Percentiles rank a stretch among this genome's conserved stretches.
These are phyloP conservation scores for Acanthamoeba quina DNA, from an alignment of 208 protist species.

Conservation along the genomic window DNA sequence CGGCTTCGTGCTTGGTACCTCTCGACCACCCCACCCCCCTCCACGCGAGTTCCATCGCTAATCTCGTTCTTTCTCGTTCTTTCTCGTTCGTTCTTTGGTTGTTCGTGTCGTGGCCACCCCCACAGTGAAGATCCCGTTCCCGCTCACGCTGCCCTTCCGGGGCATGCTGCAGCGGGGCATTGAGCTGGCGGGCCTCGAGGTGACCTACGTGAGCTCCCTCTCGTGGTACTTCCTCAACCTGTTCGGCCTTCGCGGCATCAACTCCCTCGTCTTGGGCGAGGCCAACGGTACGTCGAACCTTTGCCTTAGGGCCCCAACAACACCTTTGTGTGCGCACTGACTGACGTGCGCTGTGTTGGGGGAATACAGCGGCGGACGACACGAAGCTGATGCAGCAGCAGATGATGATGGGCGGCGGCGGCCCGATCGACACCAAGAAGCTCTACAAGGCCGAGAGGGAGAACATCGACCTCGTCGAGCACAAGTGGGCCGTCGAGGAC, in stretches of 20 bases:
- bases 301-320: not conserved
- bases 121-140: constrained; percentile 93
- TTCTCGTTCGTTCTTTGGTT: not conserved
- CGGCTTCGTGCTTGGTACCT: constrained; percentile 95
- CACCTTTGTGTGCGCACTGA: not conserved
- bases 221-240: constrained; percentile 97
- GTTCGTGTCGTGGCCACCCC: not conserved
- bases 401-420: constrained; percentile 70
- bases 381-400: constrained; percentile 80
- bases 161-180: constrained; percentile 97
- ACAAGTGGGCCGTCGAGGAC: constrained; percentile 80
- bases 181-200: constrained; percentile 95
- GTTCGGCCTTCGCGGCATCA: constrained; percentile 95
- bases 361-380: constrained; percentile 85
- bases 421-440: constrained; percentile 79
- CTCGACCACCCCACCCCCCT: constrained; percentile 79
- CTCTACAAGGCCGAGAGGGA: constrained; percentile 85
- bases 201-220: constrained; percentile 96
- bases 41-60: not conserved
- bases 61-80: not conserved
- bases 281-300: constrained; percentile 86
- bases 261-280: constrained; percentile 94
- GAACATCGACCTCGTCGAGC: constrained; percentile 84
- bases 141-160: constrained; percentile 94
- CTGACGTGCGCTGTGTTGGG: not conserved